Conservation (phyloP, 768 basidiomycete genomes). For the Mycena venus region DNA sequence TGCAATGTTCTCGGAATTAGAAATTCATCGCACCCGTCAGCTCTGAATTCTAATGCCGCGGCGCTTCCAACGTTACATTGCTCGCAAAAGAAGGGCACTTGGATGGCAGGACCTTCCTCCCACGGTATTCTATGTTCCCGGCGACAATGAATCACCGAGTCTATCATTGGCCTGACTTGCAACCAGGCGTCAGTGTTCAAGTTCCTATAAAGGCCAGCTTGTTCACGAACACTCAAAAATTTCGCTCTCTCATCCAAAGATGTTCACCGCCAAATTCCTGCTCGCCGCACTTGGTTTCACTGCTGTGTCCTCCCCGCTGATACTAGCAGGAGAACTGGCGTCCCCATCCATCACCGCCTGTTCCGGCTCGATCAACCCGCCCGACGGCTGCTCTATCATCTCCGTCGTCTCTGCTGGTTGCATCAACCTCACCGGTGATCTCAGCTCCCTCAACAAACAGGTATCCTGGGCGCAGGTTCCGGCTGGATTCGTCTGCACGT, state of each 20-base stretch:
- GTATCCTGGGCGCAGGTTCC: not conserved
- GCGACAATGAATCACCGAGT: too few relatives aligned
- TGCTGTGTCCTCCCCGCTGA: too few relatives aligned
- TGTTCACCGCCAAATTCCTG: too few relatives aligned
- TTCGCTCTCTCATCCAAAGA: too few relatives aligned
- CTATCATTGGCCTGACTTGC: too few relatives aligned
- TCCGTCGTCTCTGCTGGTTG: conserved; percentile 14
- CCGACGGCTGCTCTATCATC: conserved; percentile 19
- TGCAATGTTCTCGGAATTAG: not conserved
- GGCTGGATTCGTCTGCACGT: conserved; percentile 14
- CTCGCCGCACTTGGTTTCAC: too few relatives aligned
- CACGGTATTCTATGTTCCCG: too few relatives aligned
- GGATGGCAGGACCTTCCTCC: not conserved
- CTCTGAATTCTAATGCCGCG: not conserved
- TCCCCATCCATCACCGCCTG: not conserved
- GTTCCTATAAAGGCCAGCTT: too few relatives aligned
- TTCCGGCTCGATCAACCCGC: conserved; percentile 5
- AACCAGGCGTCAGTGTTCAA: too few relatives aligned
- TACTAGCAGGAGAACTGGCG: not conserved
- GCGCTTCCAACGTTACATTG: not conserved
- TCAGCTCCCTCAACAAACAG: conserved; percentile 22
- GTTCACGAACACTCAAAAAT: too few relatives aligned
- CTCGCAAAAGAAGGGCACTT: not conserved
- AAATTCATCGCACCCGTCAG: not conserved
- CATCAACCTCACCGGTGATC: conserved; percentile 9